phyloP scores from a whole-genome alignment of 148 eudicot genomes.

The Rhododendron molle region DNA sequence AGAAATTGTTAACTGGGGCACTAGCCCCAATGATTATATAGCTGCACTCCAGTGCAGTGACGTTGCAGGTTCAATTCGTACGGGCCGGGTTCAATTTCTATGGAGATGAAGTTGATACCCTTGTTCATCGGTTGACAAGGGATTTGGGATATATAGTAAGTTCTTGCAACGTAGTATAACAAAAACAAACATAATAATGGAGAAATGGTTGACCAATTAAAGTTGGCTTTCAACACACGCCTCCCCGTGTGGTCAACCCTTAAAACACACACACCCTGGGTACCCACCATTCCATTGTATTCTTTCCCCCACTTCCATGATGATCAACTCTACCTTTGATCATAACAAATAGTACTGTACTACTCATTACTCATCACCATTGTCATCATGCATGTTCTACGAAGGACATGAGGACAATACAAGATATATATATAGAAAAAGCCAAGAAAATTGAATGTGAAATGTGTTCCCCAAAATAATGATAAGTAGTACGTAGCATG shows the following conservation, averaged over 20 bases:
- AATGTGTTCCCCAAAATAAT: background rate
- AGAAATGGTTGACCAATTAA: background rate
- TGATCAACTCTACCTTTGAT: background rate
- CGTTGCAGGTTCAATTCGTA: background rate
- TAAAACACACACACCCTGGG: background rate
- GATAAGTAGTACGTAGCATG: background rate
- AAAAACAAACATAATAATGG: background rate
- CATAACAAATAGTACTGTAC: background rate
- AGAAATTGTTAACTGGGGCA: background rate
- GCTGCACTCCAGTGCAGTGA: background rate
- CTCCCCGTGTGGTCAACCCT: background rate
- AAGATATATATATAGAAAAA: background rate
- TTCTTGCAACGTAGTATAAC: background rate
- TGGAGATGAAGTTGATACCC: background rate
- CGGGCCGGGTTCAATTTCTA: background rate
- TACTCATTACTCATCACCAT: background rate
- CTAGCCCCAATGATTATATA: background rate
- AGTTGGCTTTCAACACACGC: conserved; percentile 3
- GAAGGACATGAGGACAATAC: background rate
- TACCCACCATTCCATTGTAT: background rate
- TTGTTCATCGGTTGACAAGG: background rate
- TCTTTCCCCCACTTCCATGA: background rate
- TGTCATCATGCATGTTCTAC: background rate
- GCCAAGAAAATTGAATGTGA: background rate
- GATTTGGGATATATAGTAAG: background rate